Percentiles rank a stretch among this genome's conserved stretches.
These are phyloP conservation scores for Beauveria brongniartii DNA, from an alignment of 2,329 filamentous ascomycete genomes.

Conservation along the genomic window DNA sequence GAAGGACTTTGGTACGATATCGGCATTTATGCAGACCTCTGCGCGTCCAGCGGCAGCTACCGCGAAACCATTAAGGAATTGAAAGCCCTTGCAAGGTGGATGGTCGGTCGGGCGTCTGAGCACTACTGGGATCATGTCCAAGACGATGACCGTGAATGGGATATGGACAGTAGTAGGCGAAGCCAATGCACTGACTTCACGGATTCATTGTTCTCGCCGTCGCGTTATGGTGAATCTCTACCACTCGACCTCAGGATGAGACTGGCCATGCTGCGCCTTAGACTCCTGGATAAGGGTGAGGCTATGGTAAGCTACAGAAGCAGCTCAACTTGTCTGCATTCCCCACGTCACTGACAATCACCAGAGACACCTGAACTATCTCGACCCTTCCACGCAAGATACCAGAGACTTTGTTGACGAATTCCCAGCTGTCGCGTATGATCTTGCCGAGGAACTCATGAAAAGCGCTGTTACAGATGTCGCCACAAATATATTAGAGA, in stretches of 20 bases:
- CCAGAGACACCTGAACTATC: conserved; percentile 58
- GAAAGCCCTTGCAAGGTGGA: conserved; percentile 70
- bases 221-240: conserved; percentile 63
- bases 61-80: conserved; percentile 59
- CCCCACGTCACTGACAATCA: conserved; percentile 7
- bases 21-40: conserved; percentile 76
- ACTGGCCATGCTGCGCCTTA: conserved; percentile 74
- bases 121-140: conserved; percentile 65
- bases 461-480: conserved; percentile 19
- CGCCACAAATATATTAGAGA: conserved; percentile 49
- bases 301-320: conserved; percentile 51
- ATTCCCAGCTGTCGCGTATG: conserved; percentile 72
- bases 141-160: conserved; percentile 84
- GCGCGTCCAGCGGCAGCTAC: conserved; percentile 56
- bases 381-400: conserved; percentile 54
- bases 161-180: conserved; percentile 63
- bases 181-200: conserved; percentile 51
- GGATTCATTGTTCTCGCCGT: conserved; percentile 37
- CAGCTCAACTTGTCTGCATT: conserved; percentile 9
- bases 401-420: conserved; percentile 46
- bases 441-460: conserved; percentile 44
- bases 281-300: conserved; percentile 59
- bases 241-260: conserved; percentile 79
- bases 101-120: conserved; percentile 68
- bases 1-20: conserved; percentile 68